phyloP scores from a whole-genome alignment of 257 asterid genomes.

The Solanum boliviense region DNA sequence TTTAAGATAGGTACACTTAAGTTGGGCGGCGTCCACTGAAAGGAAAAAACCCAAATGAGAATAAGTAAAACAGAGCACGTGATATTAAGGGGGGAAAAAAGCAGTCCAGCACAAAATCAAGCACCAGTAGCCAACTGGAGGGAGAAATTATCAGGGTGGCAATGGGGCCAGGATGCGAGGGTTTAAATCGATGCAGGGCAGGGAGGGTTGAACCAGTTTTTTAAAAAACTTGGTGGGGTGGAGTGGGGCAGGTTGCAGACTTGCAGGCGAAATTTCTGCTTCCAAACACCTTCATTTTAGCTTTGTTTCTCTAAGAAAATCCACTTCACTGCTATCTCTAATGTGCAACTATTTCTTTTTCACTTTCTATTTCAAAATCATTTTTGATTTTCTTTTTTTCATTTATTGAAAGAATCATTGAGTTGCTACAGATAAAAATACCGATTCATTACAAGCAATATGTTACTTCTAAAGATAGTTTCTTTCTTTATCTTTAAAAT shows the following conservation, averaged over 20 bases:
- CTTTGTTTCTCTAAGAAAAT: not conserved
- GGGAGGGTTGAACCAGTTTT: not conserved
- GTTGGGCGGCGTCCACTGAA: slow-evolving; percentile 43
- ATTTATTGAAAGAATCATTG: not conserved
- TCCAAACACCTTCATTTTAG: not conserved
- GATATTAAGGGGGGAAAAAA: not conserved
- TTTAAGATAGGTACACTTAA: no score
- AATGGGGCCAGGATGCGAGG: not conserved
- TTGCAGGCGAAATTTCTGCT: not conserved
- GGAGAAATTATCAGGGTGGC: not conserved
- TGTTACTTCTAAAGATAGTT: not conserved
- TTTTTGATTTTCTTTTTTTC: not conserved
- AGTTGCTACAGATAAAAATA: not conserved
- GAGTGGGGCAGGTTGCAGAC: not conserved
- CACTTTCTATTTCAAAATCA: not conserved
- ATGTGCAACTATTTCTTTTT: not conserved
- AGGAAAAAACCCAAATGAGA: slow-evolving; percentile 1
- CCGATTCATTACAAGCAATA: not conserved
- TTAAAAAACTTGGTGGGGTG: not conserved
- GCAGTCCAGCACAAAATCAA: not conserved
- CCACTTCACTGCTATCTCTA: not conserved
- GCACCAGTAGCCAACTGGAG: not conserved
- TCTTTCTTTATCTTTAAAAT: not conserved
- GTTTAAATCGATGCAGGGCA: not conserved
- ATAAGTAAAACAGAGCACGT: not conserved